Percentiles rank a stretch among this genome's conserved stretches.
phyloP scores from a whole-genome alignment of 75 land plant species.

The Pinus taeda region DNA sequence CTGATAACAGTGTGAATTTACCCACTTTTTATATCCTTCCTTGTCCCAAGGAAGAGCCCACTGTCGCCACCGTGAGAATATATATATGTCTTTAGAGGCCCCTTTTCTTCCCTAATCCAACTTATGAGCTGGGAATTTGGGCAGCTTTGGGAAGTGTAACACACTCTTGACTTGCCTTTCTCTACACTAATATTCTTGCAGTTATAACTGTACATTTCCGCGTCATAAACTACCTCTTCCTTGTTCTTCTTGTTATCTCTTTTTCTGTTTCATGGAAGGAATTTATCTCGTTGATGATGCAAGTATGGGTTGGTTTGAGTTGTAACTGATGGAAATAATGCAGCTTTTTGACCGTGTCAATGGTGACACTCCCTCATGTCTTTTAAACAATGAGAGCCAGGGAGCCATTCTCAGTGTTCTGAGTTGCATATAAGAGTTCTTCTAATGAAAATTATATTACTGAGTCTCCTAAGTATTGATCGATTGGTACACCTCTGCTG shows the following conservation, averaged over 20 bases:
- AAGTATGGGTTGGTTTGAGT: too few species aligned
- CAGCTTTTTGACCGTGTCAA: constrained; percentile 4
- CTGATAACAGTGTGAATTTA: background rate
- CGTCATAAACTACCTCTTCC: background rate
- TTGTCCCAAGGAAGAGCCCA: constrained; percentile 12
- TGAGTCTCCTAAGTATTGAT: too few species aligned
- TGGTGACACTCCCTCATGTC: background rate
- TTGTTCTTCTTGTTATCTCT: background rate
- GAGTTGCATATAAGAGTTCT: background rate
- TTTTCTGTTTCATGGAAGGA: too few species aligned
- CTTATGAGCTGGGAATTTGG: background rate
- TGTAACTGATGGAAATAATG: background rate
- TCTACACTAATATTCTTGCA: constrained; percentile 4
- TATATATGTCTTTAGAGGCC: background rate
- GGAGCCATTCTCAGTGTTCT: background rate
- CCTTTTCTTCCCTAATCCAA: background rate
- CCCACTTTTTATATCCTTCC: background rate
- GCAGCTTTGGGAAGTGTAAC: constrained; percentile 8
- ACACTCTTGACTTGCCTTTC: background rate
- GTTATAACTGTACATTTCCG: background rate
- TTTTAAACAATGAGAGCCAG: constrained; percentile 2
- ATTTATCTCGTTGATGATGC: too few species aligned
- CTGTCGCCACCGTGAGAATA: background rate
- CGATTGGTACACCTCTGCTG: background rate
- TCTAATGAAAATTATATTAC: too few species aligned